Evolutionary conservation across 106 monocot species (phyloP), one percentile per base, ranked within the genome.

Genomic region (Xerophyta viscosa): DNA sequence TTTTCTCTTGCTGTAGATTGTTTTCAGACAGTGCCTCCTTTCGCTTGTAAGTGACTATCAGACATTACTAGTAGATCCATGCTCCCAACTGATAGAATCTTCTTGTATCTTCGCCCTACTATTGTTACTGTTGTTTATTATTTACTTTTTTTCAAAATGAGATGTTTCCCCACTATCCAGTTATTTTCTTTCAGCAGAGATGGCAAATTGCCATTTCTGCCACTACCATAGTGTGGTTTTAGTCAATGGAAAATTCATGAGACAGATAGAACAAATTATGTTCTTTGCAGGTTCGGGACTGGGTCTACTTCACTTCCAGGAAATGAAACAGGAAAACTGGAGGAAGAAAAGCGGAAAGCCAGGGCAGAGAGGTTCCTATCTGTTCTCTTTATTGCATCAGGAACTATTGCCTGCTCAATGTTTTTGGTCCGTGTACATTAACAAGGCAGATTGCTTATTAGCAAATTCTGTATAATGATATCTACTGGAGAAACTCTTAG

Each of bases 281-380:
- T 45, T 21, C 37, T 6, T 63, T 4, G 37, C 58, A 77, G 76
- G 61, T 77, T 77, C 70, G 76, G 76, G 10, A 77, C 60, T 37
- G 60, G 37, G 11, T 46, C 61, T 24, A 17, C 45, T 19, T 27
- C 31, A 9, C 43, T 13, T 50, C 37, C 29, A 29, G 48, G 30
- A 24, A 57, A 43, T 27, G 29, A 29, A 21, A 24, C 64, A 37
- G 55, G 43, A 42, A 12, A 65, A 60, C 8, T 45, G 37, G 63
- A 51, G 27, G 76, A 71, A 43, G 59, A 77, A 48, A 77, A 77
- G 52, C 70, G 53, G 30, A 77, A 77, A 54, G 70, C 76, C 28
- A 52, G 76, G 24, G 76, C 70, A 56, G 76, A 77, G 60, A 77
- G 76, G 76, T 77, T 13, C 33, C 53, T 20, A 8, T 10, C 19